Evolutionary conservation across 768 basidiomycete species (phyloP), one percentile per base, ranked within the genome.

Genomic region (Heimioporus sp.): DNA sequence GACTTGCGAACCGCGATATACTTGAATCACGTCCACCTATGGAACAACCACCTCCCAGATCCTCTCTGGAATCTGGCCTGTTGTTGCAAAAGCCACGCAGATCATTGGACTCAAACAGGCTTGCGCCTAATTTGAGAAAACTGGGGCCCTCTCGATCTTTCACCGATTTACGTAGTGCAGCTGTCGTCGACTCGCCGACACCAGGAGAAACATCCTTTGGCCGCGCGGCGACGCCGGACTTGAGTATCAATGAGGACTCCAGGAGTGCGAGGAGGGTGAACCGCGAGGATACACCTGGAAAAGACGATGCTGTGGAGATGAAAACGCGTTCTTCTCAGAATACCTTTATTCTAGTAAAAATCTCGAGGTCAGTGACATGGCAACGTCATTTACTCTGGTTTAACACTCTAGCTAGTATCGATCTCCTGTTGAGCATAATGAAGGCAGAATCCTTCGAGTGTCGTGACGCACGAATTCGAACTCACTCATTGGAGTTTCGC

Each of bases 401-500:
- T 38, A 66, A 46, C 37, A 43, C 11, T 49, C 17, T 6, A 38
- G 57, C 41, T 47, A 90, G 88, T 61, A 73, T 90, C 42, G 81
- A 87, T 56, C 68, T 92, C 17, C 69, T 91, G 43, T 65, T 93
- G 47, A 92, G 88, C 62, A 85, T 90, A 57, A 81, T 84, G 67
- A 89, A 89, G 63, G 85, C 87, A 55, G 87, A 87, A 48, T 92
- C 92, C 15, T 90, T 97, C 64, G 85, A 90, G 48, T 91, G 85
- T 54, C 82, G 81, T 17, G 86, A 90, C 56, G 88, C 87, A 10
- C 80, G 80, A 31, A 89, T 94, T 65, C 81, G 82, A 54, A 92
- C 91, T 5, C 84, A 90, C 32, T 81, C 84, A 46, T 75, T 96
- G 38, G 85, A 88, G 59, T 93, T 90, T 66, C 83, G 82, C 52